Evolutionary conservation across 352 stramenopile genomes (phyloP).

Genomic region (Globisporangium parvum): DNA sequence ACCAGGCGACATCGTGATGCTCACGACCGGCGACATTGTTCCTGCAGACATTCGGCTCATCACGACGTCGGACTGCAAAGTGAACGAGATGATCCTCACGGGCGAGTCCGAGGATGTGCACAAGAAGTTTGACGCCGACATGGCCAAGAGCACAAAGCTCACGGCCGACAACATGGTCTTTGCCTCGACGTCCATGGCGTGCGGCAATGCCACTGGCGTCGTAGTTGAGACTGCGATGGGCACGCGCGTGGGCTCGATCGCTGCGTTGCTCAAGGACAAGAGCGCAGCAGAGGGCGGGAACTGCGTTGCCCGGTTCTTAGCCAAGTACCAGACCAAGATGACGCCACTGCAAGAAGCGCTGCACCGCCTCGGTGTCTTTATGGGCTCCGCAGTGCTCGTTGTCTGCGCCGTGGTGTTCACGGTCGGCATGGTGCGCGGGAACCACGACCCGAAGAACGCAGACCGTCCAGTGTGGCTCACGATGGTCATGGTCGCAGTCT

Average conservation of each 20-base stretch:
- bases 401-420: constrained; percentile 81
- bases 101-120: constrained; percentile 57
- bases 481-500: constrained; percentile 89
- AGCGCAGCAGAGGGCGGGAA: constrained; percentile 11
- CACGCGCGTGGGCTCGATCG: constrained; percentile 41
- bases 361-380: constrained; percentile 90
- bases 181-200: constrained; percentile 63
- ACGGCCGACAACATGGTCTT: constrained; percentile 86
- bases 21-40: constrained; percentile 86
- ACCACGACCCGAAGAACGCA: constrained; percentile 43
- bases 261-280: constrained; percentile 25
- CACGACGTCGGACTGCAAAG: constrained; percentile 53
- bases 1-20: constrained; percentile 60
- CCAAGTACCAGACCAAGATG: constrained; percentile 30
- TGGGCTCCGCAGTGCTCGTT: constrained; percentile 78
- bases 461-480: constrained; percentile 78
- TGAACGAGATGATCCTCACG: constrained; percentile 91
- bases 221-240: constrained; percentile 37
- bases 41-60: constrained; percentile 80
- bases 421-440: constrained; percentile 58
- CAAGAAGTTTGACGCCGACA: constrained; percentile 20
- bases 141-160: constrained; percentile 24
- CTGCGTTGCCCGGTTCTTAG: constrained; percentile 14
- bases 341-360: constrained; percentile 89
- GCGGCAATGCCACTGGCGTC: constrained; percentile 32